Conservation (phyloP, 1,284 basidiomycete genomes). For the Dichomitus squalens region DNA sequence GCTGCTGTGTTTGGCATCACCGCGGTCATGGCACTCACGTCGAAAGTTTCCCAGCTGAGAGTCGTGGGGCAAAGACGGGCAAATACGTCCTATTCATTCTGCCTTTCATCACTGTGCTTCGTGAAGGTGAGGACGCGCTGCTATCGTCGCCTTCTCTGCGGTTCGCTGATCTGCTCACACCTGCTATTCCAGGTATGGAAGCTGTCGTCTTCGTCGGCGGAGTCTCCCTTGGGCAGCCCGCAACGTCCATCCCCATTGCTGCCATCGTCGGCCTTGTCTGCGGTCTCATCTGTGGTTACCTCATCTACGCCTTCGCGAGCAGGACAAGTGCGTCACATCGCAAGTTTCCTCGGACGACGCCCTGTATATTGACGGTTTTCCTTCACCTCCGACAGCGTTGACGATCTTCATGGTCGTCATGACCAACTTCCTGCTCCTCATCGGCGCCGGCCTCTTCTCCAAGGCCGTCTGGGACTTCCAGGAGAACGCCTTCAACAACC, state of each 20-base stretch:
- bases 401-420: constrained; percentile 85
- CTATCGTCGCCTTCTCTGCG: constrained; percentile 3
- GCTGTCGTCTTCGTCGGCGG: constrained; percentile 94
- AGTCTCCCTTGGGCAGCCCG: constrained; percentile 82
- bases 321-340: constrained; percentile 56
- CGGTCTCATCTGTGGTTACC: constrained; percentile 68
- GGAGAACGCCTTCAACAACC: constrained; percentile 62
- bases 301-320: constrained; percentile 78
- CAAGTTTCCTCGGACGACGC: no score
- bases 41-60: constrained; percentile 34
- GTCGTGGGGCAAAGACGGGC: constrained; percentile 48
- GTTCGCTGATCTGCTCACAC: background rate
- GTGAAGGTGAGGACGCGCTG: constrained; percentile 66
- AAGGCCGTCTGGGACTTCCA: constrained; percentile 74
- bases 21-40: background rate
- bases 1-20: background rate
- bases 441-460: constrained; percentile 89
- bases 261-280: constrained; percentile 81
- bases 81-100: constrained; percentile 89
- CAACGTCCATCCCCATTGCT: constrained; percentile 86
- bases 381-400: constrained; percentile 49
- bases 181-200: constrained; percentile 63
- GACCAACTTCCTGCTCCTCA: constrained; percentile 88
- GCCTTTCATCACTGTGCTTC: constrained; percentile 87
- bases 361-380: background rate